phyloP scores from a whole-genome alignment of 2,329 filamentous ascomycete genomes.

The Botrytis sinoallii region DNA sequence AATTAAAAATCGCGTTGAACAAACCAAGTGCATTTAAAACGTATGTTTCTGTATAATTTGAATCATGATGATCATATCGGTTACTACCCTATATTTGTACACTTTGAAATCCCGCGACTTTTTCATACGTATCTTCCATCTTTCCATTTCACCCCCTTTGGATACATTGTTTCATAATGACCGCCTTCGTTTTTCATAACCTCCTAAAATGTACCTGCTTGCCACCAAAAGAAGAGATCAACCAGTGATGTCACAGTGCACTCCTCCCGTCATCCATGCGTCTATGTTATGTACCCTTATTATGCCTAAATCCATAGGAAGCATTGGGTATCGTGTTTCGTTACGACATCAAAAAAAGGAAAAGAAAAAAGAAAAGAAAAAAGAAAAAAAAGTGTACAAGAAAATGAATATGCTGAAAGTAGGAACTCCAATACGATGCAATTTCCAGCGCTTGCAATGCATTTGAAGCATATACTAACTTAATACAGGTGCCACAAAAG shows the following conservation, averaged over 20 bases:
- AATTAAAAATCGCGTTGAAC: background rate
- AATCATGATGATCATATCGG: slow-evolving; percentile 4
- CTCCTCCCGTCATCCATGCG: slow-evolving; percentile 8
- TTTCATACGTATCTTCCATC: slow-evolving; percentile 2
- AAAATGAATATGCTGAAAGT: slow-evolving; percentile 16
- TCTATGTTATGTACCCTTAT: slow-evolving; percentile 19
- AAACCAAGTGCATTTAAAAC: background rate
- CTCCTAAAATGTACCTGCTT: slow-evolving; percentile 9
- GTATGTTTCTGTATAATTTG: background rate
- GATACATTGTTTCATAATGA: slow-evolving; percentile 13
- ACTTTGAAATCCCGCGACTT: background rate
- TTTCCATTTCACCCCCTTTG: background rate
- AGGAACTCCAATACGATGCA: slow-evolving; percentile 27
- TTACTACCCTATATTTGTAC: slow-evolving; percentile 4
- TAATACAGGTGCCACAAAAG: slow-evolving; percentile 14
- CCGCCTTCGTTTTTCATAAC: background rate
- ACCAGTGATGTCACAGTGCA: slow-evolving; percentile 15
- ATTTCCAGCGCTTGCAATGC: slow-evolving; percentile 30
- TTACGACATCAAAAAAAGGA: slow-evolving; percentile 21
- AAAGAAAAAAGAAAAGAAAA: slow-evolving; percentile 2
- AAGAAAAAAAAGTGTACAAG: slow-evolving; percentile 21
- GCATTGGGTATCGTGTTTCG: slow-evolving; percentile 20
- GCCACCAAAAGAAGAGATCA: slow-evolving; percentile 11
- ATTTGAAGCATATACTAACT: slow-evolving; percentile 19
- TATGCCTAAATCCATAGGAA: slow-evolving; percentile 19